Base-by-base conservation (phyloP, 306 rosid species). In the Dalbergia cochinchinensis region DNA sequence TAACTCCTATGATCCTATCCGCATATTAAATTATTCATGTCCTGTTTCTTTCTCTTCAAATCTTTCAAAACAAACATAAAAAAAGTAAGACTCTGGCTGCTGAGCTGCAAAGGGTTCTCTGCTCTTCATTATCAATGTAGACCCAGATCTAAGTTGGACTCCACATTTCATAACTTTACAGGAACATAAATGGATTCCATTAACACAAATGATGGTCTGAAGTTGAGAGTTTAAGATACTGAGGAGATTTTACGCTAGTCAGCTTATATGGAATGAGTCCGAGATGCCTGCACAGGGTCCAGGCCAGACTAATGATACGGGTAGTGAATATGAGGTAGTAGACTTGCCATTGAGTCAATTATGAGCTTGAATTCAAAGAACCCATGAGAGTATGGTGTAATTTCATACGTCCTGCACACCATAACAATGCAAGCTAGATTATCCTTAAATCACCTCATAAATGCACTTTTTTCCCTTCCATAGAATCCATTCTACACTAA, bases 11-110 rank as follows among this genome's bases (percentile, higher is more conserved):
- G 18, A 8, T 6, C 47, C 39, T n/a, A 54, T 54, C 60, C 20
- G 14, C 22, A 63, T 16, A 63, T 54, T 54, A 13, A 1, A 26
- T 26, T 54, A 4, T 16, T 18, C 60, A 34, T 63, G 12, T 63
- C 45, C 12, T n/a, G 19, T 54, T 63, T 63, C 19, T 63, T 63
- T n/a, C 47, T 39, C 69, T 63, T 19, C 44, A 60, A 60, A 26
- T 11, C 37, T 60, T 58, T 58, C 64, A 11, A 73, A 45, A 64
- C 33, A 26, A 44, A 45, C 62, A 41, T 73, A 54, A 44, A 69
- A 69, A 73, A 42, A 72, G 15, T 71, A 80, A 57, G 44, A 55
- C 47, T 42, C 51, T 73, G 57, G 80, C 63, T 45, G 62, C 65
- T 53, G 35, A 55, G 69, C 65, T 53, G 48, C 53, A 3, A 47